These are phyloP conservation scores for Trypanosoma boissoni DNA, from an alignment of 208 protist species.

Conservation along the genomic window DNA sequence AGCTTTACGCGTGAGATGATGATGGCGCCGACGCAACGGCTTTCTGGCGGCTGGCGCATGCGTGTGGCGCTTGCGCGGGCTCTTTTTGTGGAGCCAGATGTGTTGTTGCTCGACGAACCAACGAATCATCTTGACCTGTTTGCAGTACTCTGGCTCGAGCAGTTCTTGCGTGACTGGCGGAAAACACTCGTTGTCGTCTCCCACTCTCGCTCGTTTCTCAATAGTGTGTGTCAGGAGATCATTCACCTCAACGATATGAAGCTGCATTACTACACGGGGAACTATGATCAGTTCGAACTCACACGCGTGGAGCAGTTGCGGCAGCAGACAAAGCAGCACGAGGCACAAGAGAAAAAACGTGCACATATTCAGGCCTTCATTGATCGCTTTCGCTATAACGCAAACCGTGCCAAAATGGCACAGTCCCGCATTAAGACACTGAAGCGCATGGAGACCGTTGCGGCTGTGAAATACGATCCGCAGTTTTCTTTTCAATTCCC, in stretches of 20 bases:
- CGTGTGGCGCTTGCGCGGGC: slow-evolving; percentile 95
- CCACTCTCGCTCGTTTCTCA: slow-evolving; percentile 97
- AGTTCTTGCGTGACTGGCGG: slow-evolving; percentile 93
- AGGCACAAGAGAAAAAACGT: slow-evolving; percentile 88
- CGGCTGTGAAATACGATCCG: slow-evolving; percentile 85
- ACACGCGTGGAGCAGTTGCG: slow-evolving; percentile 85
- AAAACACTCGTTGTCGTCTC: slow-evolving; percentile 97
- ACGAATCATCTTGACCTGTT: slow-evolving; percentile 98
- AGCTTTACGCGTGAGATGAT: slow-evolving; percentile 96
- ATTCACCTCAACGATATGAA: slow-evolving; percentile 87
- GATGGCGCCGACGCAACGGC: slow-evolving; percentile 69
- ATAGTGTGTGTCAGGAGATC: slow-evolving; percentile 94
- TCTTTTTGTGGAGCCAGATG: slow-evolving; percentile 95
- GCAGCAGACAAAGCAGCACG: slow-evolving; percentile 86
- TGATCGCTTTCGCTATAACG: slow-evolving; percentile 91
- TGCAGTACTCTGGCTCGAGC: slow-evolving; percentile 97
- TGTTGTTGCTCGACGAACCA: slow-evolving; percentile 97
- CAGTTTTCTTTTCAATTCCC: slow-evolving; percentile 92
- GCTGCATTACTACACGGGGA: slow-evolving; percentile 91
- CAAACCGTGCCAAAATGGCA: slow-evolving; percentile 90
- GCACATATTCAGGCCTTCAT: slow-evolving; percentile 94
- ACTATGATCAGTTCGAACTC: slow-evolving; percentile 94
- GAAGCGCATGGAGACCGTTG: slow-evolving; percentile 87
- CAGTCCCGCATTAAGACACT: slow-evolving; percentile 95
- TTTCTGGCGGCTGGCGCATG: slow-evolving; percentile 98